phyloP scores from a whole-genome alignment of 352 stramenopile genomes.

The Globisporangium uncinulatum region DNA sequence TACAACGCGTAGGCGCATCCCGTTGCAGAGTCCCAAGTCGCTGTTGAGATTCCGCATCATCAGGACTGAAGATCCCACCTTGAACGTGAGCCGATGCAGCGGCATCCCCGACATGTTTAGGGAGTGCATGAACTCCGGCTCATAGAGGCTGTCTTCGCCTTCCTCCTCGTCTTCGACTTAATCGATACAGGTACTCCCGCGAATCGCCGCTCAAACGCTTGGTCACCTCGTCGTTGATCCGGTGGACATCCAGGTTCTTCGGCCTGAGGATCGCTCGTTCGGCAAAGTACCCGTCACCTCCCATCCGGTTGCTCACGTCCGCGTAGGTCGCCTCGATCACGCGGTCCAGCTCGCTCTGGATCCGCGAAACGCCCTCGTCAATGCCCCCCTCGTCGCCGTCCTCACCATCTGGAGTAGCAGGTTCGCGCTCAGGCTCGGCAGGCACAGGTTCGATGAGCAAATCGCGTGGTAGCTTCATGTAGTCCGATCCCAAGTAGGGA shows the following conservation, averaged over 20 bases:
- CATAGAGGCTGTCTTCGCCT: slow-evolving; percentile 78
- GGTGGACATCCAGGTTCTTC: no score
- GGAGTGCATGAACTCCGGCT: slow-evolving; percentile 77
- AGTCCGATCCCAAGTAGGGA: background rate
- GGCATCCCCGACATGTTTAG: slow-evolving; percentile 15
- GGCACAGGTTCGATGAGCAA: slow-evolving; percentile 98
- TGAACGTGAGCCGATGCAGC: background rate
- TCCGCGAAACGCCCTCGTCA: no score
- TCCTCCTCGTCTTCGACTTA: slow-evolving; percentile 78
- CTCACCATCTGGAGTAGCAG: no score
- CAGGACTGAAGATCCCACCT: slow-evolving; percentile 7
- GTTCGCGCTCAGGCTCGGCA: slow-evolving; percentile 94
- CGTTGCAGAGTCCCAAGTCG: no score
- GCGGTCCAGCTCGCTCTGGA: no score
- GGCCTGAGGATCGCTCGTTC: no score
- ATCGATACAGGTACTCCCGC: background rate
- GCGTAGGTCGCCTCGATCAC: no score
- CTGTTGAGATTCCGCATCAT: slow-evolving; percentile 11
- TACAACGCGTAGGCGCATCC: background rate
- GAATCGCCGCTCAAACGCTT: no score
- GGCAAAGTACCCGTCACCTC: no score
- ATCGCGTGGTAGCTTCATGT: slow-evolving; percentile 75
- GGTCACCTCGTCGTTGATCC: no score
- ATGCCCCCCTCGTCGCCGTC: no score
- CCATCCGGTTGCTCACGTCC: no score